Conservation (phyloP, 345 rosid genomes). For the Populus euphratica region DNA sequence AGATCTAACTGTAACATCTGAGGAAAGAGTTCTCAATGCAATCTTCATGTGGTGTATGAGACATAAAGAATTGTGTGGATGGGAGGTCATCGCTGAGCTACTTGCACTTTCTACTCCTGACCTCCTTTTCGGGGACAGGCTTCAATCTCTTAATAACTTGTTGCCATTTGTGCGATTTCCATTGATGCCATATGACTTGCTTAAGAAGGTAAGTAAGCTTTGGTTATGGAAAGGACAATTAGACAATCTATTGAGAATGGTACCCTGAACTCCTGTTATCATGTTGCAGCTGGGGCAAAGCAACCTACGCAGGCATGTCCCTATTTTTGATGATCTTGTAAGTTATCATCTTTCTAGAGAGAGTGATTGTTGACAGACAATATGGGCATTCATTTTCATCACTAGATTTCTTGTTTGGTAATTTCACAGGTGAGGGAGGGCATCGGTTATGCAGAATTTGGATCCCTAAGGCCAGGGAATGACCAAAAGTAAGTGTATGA, state of each 20-base stretch:
- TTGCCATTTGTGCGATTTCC: slow-evolving; percentile 77
- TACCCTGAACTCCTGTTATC: slow-evolving; percentile 14
- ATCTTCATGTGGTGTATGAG: slow-evolving; percentile 87
- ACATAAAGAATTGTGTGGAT: slow-evolving; percentile 54
- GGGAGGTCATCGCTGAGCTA: slow-evolving; percentile 69
- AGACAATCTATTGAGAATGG: background rate
- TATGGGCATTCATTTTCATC: background rate
- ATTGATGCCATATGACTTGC: slow-evolving; percentile 56
- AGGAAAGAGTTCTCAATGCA: slow-evolving; percentile 85
- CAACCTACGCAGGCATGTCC: slow-evolving; percentile 47
- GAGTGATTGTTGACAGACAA: background rate
- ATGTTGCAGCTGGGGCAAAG: slow-evolving; percentile 66
- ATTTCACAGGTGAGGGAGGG: slow-evolving; percentile 67
- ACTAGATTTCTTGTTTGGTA: slow-evolving; percentile 16
- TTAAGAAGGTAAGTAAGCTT: slow-evolving; percentile 54
- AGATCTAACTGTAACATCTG: slow-evolving; percentile 87
- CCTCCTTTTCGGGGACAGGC: slow-evolving; percentile 57
- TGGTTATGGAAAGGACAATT: slow-evolving; percentile 14
- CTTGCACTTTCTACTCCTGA: slow-evolving; percentile 38
- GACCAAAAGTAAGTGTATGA: slow-evolving; percentile 49
- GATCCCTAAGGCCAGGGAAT: slow-evolving; percentile 41
- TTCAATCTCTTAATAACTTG: slow-evolving; percentile 48
- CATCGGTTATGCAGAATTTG: slow-evolving; percentile 34
- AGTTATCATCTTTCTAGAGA: slow-evolving; percentile 25
- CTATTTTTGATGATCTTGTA: slow-evolving; percentile 52